Evolutionary conservation across 1,139 yeast genomes (phyloP).

Genomic region (Blastobotrys arbuscula): DNA sequence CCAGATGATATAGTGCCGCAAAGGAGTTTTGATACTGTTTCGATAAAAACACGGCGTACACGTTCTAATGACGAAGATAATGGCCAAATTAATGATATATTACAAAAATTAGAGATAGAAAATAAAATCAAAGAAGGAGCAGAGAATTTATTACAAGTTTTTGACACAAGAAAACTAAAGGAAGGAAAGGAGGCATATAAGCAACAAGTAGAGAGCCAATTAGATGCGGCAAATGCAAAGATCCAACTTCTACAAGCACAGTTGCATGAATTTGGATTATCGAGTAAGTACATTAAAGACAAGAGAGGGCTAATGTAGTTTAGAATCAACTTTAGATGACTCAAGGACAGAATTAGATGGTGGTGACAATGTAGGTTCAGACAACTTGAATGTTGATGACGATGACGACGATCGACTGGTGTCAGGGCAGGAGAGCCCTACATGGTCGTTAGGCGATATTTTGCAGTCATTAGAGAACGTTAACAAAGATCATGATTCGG

Average conservation of each 20-base stretch:
- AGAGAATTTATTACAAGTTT: constrained; percentile 35
- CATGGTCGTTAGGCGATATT: constrained; percentile 47
- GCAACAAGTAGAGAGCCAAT: constrained; percentile 34
- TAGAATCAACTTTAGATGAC: constrained; percentile 10
- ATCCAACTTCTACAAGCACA: constrained; percentile 32
- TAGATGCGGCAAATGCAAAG: constrained; percentile 36
- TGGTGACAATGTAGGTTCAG: neutral
- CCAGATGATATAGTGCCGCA: neutral
- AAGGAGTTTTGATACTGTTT: constrained; percentile 7
- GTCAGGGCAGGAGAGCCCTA: constrained; percentile 36
- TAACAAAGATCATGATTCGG: constrained; percentile 38
- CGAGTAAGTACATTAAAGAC: constrained; percentile 4
- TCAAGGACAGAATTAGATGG: neutral
- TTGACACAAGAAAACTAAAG: constrained; percentile 25
- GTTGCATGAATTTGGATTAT: constrained; percentile 28
- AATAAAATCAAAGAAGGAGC: constrained; percentile 39
- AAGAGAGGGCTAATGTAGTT: too few species aligned
- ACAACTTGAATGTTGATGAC: neutral
- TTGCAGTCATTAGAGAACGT: constrained; percentile 45
- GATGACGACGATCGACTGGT: constrained; percentile 10
- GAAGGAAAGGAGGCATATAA: constrained; percentile 28
- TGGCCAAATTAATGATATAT: constrained; percentile 28
- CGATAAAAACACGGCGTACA: neutral
- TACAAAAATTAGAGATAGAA: constrained; percentile 36
- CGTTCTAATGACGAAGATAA: constrained; percentile 4